Evolutionary conservation across 1,284 basidiomycete genomes (phyloP), one percentile per base, ranked within the genome.

Genomic region (Trametes pubescens): DNA sequence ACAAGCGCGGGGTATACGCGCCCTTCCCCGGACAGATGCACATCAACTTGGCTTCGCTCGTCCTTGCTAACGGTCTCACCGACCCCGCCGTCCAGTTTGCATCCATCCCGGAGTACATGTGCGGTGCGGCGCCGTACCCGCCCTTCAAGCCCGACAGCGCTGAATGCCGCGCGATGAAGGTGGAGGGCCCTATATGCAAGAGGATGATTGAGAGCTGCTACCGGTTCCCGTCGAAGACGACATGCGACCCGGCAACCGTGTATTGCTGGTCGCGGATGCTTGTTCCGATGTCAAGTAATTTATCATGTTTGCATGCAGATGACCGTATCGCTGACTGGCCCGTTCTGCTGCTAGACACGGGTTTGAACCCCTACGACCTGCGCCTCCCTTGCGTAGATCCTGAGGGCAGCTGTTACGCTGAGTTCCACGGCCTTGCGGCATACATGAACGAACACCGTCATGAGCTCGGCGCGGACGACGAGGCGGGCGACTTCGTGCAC

Each of bases 31-130:
- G 76, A 55, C 75, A 86, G 58, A 82, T 79, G 70, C 82, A 82
- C 65, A 88, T 96, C 76, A 93, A 94, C 76, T 82, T 97, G 48
- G 86, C 84, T 44, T 93, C 91, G 0, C 76, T 96, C 48, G 82
- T 96, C 68, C 85, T 96, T 57, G 95, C 90, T 11, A 95, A 94
- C 71, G 94, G 92, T 14, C 77, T 90, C 43, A 95, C 94, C 0
- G 90, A 96, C 69, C 91, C 93, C 6, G 86, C 86, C 68, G 77
- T 86, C 58, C 93, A 95, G 72, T 86, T 91, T 78, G 89, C 82
- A 14, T 84, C 87, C 35, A 81, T 97, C 16, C 89, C 92, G 0
- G 94, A 96, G 69, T 96, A 90, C 74, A 88, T 86, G 22, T 96
- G 95, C 73, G 83, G 90, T 4, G 90, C 89, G 2, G 89, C 90